phyloP scores from a whole-genome alignment of 2,329 filamentous ascomycete genomes.

The Penicillium hesseltinei region DNA sequence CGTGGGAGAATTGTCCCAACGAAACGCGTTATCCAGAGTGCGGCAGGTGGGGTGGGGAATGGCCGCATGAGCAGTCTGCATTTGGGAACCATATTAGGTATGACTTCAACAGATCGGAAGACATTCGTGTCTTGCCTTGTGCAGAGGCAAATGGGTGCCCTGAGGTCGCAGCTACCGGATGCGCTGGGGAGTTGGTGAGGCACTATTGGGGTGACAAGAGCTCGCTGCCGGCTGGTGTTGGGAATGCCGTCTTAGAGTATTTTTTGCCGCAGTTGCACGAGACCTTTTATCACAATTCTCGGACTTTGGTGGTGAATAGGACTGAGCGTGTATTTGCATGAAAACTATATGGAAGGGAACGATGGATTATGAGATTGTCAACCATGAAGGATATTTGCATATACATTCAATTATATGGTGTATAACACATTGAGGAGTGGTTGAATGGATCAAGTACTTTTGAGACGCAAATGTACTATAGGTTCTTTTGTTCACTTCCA shows the following conservation, averaged over 20 bases:
- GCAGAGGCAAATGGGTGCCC: conserved; percentile 21
- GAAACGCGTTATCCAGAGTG: conserved; percentile 13
- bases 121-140: conserved; percentile 16
- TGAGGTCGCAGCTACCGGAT: conserved; percentile 11
- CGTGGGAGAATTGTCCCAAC: conserved; percentile 16
- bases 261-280: conserved; percentile 16
- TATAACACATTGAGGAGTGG: neutral
- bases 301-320: neutral
- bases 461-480: neutral
- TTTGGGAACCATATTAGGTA: conserved; percentile 19
- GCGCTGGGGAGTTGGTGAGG: conserved; percentile 15
- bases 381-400: neutral
- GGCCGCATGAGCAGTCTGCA: conserved; percentile 22
- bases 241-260: conserved; percentile 13
- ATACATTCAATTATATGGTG: neutral
- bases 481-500: neutral
- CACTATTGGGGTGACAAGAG: conserved; percentile 20
- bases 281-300: conserved; percentile 3
- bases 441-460: neutral
- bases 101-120: conserved; percentile 16
- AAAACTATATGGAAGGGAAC: neutral
- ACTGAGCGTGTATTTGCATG: neutral
- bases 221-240: conserved; percentile 6
- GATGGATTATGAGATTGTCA: neutral
- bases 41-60: conserved; percentile 10